phyloP scores from a whole-genome alignment of 805 yeast genomes.

The Schwanniomyces yamadae region DNA sequence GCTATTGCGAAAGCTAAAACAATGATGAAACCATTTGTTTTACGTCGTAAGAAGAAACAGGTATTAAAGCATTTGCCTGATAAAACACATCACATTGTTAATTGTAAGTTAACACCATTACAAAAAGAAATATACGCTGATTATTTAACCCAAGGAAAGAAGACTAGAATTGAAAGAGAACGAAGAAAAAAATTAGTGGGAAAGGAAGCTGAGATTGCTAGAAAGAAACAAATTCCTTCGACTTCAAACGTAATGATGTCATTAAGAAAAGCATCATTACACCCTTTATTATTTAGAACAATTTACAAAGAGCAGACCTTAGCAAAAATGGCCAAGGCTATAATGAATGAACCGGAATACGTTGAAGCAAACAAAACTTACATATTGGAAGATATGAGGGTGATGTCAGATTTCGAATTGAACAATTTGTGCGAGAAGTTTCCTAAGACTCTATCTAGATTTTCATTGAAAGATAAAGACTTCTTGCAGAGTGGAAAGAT shows the following conservation, averaged over 20 bases:
- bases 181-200: slow-evolving; percentile 38
- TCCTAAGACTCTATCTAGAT: slow-evolving; percentile 59
- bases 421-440: slow-evolving; percentile 71
- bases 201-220: slow-evolving; percentile 34
- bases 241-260: slow-evolving; percentile 80
- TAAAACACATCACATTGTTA: slow-evolving; percentile 61
- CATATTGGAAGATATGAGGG: slow-evolving; percentile 91
- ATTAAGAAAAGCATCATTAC: slow-evolving; percentile 88
- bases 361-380: slow-evolving; percentile 71
- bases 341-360: slow-evolving; percentile 80
- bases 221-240: slow-evolving; percentile 35
- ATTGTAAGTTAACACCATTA: slow-evolving; percentile 58
- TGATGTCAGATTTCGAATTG: slow-evolving; percentile 90
- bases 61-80: slow-evolving; percentile 86
- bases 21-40: slow-evolving; percentile 97
- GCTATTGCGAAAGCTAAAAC: slow-evolving; percentile 91
- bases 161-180: slow-evolving; percentile 42
- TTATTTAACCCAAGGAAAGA: slow-evolving; percentile 49
- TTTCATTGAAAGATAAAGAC: slow-evolving; percentile 50
- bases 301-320: slow-evolving; percentile 57
- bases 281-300: slow-evolving; percentile 80
- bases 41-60: slow-evolving; percentile 88
- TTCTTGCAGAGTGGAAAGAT: slow-evolving; percentile 79
- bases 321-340: slow-evolving; percentile 67
- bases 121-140: slow-evolving; percentile 62